Conservation (phyloP, 768 basidiomycete species). For the Serendipita sp. region DNA sequence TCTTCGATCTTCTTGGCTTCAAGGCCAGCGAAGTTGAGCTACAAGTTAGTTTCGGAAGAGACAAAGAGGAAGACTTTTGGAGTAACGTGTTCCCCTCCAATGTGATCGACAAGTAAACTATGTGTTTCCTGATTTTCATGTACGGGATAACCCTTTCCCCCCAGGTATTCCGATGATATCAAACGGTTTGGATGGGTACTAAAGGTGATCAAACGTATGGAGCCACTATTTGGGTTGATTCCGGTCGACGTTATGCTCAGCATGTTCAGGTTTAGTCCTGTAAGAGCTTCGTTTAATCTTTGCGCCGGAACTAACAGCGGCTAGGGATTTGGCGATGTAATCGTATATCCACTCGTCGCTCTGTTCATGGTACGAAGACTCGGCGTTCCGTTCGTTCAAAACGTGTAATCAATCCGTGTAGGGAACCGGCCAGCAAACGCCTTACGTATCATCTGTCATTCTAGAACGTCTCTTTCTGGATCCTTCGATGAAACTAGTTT, state of each 20-base stretch:
- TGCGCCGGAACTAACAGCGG: background rate
- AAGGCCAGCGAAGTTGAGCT: conserved; percentile 21
- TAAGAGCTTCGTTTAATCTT: conserved; percentile 18
- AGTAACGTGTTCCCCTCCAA: conserved; percentile 24
- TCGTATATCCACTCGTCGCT: conserved; percentile 24
- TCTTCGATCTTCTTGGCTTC: conserved; percentile 23
- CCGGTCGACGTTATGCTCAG: conserved; percentile 22
- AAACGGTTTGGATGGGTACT: conserved; percentile 21
- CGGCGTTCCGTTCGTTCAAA: background rate
- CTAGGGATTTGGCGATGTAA: conserved; percentile 20
- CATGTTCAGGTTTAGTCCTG: conserved; percentile 20
- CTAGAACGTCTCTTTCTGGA: conserved; percentile 23
- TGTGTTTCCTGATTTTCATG: background rate
- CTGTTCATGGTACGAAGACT: conserved; percentile 15
- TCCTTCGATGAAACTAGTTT: conserved; percentile 20
- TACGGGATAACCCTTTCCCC: background rate
- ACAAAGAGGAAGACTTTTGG: conserved; percentile 22
- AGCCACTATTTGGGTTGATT: conserved; percentile 20
- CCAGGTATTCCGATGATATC: conserved; percentile 18
- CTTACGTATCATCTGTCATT: conserved; percentile 22
- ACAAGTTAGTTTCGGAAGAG: conserved; percentile 25
- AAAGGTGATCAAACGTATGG: conserved; percentile 20
- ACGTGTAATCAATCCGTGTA: background rate
- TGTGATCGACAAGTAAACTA: background rate
- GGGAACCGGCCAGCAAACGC: conserved; percentile 25